Conservation (phyloP, 169 alveolate genomes). For the Pseudocohnilembus persalinus region DNA sequence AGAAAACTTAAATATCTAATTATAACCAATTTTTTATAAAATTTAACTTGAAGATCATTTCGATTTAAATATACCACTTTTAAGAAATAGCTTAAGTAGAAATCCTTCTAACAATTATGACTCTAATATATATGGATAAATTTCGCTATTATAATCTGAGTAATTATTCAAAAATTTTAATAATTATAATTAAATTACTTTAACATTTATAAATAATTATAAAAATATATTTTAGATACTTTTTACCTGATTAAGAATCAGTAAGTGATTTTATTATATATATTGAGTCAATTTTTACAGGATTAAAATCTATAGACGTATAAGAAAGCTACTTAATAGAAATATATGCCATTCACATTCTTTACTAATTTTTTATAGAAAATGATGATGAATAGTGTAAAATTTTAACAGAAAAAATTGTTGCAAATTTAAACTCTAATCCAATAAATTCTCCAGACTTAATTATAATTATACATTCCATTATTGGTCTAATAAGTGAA, state of each 20-base stretch:
- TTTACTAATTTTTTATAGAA: slow-evolving; percentile 30
- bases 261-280: slow-evolving; percentile 46
- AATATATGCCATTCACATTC: slow-evolving; percentile 30
- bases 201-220: neutral
- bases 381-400: slow-evolving; percentile 30
- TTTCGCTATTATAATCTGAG: too few relatives aligned
- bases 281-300: slow-evolving; percentile 41
- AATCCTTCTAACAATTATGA: too few relatives aligned
- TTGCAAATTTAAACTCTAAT: slow-evolving; percentile 11
- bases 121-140: too few relatives aligned
- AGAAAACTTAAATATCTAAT: too few relatives aligned
- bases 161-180: too few relatives aligned
- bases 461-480: slow-evolving; percentile 29
- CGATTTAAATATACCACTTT: too few relatives aligned
- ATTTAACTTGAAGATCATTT: too few relatives aligned
- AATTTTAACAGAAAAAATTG: slow-evolving; percentile 8
- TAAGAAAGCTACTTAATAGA: slow-evolving; percentile 53
- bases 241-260: slow-evolving; percentile 26
- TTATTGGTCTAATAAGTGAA: slow-evolving; percentile 53
- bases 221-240: neutral
- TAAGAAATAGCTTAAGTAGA: too few relatives aligned
- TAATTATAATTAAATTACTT: too few relatives aligned
- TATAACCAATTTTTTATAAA: too few relatives aligned
- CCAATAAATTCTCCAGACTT: slow-evolving; percentile 44
- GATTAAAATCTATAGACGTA: slow-evolving; percentile 46